Percentiles rank a stretch among this genome's conserved stretches.
Evolutionary conservation across 228 moss, liverwort and hornwort genomes (phyloP).

Genomic region (Sphagnum magellanicum): DNA sequence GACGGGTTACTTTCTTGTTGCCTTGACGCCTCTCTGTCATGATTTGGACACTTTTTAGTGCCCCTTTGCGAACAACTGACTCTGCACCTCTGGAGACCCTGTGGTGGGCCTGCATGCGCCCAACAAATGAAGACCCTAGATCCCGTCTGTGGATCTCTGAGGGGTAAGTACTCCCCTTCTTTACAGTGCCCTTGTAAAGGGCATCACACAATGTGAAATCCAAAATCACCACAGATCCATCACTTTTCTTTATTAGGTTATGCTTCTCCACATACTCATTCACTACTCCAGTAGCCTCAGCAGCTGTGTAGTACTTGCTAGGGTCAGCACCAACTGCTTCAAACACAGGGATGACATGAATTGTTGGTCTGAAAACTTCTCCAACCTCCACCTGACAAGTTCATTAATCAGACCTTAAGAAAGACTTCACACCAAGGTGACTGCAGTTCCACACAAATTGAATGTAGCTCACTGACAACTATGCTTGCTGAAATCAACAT

Average conservation of each 20-base stretch:
- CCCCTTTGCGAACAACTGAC: conserved; percentile 4
- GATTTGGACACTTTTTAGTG: conserved; percentile 6
- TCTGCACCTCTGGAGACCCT: conserved; percentile 1
- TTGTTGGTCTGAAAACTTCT: conserved; percentile 5
- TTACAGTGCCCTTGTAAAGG: conserved; percentile 7
- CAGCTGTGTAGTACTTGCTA: conserved; percentile 8
- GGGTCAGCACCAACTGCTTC: conserved; percentile 3
- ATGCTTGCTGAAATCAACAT: no score
- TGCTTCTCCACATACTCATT: conserved; percentile 2
- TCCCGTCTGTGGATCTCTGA: conserved; percentile 1
- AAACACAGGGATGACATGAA: conserved; percentile 4
- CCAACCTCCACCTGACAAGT: background rate
- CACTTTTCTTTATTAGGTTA: conserved; percentile 1
- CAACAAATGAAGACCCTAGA: conserved; percentile 1
- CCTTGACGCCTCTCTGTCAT: conserved; percentile 6
- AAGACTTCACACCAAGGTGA: no score
- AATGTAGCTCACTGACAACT: no score
- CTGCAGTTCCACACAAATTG: no score
- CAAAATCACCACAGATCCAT: background rate
- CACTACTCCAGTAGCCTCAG: conserved; percentile 1
- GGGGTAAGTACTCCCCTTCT: conserved; percentile 4
- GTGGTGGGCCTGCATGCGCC: conserved; percentile 5
- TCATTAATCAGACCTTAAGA: no score
- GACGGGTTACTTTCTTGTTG: conserved; percentile 9
- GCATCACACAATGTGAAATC: conserved; percentile 5